Conservation (phyloP, 305 asterid species). For the Nicotiana rustica region DNA sequence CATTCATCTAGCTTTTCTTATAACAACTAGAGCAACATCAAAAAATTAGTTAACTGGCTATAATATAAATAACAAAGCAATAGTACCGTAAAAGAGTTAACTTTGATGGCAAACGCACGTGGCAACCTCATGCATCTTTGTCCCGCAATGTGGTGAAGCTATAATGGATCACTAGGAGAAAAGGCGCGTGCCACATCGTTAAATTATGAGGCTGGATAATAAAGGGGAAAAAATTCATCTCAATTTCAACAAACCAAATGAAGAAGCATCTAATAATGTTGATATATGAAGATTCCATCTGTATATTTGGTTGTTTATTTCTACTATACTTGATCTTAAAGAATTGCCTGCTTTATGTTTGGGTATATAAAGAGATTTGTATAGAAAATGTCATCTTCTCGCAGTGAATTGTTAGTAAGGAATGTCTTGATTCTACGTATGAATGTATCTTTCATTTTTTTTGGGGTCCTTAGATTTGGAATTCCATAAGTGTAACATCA, state of each 20-base stretch:
- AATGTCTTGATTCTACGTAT: background rate
- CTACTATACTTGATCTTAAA: background rate
- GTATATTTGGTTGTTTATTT: background rate
- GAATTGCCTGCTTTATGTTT: background rate
- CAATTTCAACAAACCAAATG: slow-evolving; percentile 4
- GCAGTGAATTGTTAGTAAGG: background rate
- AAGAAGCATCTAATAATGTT: background rate
- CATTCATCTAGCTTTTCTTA: too few species aligned
- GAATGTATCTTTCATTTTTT: background rate
- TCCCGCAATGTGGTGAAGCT: background rate
- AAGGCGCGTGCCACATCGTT: background rate
- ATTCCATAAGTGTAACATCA: background rate
- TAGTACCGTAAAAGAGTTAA: background rate
- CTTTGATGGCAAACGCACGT: background rate
- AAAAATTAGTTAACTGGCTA: too few species aligned
- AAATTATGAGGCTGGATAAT: background rate
- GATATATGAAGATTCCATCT: background rate
- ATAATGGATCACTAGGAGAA: too few species aligned
- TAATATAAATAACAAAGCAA: too few species aligned
- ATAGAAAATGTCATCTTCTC: too few species aligned
- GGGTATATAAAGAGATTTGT: background rate
- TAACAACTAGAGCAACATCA: too few species aligned
- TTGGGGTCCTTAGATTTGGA: background rate
- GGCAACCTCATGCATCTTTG: background rate
- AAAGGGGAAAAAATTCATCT: background rate